phyloP scores from a whole-genome alignment of 495 filamentous ascomycete species.

The Lindgomyces ingoldianus region DNA sequence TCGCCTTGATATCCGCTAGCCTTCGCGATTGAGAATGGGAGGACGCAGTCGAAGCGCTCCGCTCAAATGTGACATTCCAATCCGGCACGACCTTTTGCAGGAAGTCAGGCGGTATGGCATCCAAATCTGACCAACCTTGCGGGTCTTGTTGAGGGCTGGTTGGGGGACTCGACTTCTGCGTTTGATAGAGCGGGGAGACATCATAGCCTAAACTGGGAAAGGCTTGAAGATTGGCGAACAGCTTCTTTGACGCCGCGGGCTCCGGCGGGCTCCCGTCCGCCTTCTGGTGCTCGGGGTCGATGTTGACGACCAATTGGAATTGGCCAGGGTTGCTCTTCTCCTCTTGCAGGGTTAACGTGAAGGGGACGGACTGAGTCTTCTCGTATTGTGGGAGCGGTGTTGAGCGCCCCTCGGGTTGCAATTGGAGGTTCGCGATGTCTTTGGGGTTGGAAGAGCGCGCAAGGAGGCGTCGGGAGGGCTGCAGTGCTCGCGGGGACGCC shows the following conservation, averaged over 20 bases:
- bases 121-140: constrained; percentile 38
- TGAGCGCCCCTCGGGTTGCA: constrained; percentile 17
- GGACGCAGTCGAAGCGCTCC: constrained; percentile 26
- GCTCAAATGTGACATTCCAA: constrained; percentile 28
- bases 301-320: constrained; percentile 36
- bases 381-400: constrained; percentile 30
- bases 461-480: neutral
- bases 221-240: constrained; percentile 28
- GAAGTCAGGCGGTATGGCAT: constrained; percentile 34
- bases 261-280: neutral
- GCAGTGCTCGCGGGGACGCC: constrained; percentile 25
- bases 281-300: constrained; percentile 19
- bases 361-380: constrained; percentile 33
- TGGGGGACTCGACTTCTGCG: constrained; percentile 32
- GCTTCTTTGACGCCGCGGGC: constrained; percentile 19
- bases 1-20: constrained; percentile 34
- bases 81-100: constrained; percentile 36
- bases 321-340: constrained; percentile 35
- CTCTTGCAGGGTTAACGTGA: constrained; percentile 34
- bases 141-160: constrained; percentile 28
- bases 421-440: constrained; percentile 20
- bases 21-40: constrained; percentile 19
- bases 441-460: constrained; percentile 2
- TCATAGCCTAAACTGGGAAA: constrained; percentile 33
- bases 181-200: constrained; percentile 30